phyloP scores from a whole-genome alignment of 768 basidiomycete species.

The Pholiota conissans region DNA sequence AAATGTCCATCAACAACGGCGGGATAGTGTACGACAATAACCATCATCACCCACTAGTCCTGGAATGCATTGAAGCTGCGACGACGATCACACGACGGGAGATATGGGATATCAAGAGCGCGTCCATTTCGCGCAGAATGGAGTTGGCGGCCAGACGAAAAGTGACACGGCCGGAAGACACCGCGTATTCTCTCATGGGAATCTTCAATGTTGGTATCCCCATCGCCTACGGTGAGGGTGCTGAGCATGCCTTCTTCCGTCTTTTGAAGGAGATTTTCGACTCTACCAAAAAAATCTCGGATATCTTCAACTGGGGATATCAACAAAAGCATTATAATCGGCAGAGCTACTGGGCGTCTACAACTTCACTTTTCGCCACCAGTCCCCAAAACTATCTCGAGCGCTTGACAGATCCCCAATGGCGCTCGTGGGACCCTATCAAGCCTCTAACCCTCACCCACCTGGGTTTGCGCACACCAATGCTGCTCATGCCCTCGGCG shows the following conservation, averaged over 20 bases:
- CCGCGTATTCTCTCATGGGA: too few species aligned
- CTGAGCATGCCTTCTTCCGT: too few species aligned
- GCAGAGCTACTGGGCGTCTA: too few species aligned
- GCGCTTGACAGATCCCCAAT: not conserved
- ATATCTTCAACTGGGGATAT: too few species aligned
- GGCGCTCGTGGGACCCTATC: too few species aligned
- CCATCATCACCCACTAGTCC: not conserved
- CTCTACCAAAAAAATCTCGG: too few species aligned
- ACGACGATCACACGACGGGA: not conserved
- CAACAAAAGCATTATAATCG: not conserved
- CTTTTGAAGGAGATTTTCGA: too few species aligned
- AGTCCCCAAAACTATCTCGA: not conserved
- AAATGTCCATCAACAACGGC: too few species aligned
- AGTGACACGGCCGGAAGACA: not conserved
- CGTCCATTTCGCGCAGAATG: not conserved
- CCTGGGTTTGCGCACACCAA: not conserved
- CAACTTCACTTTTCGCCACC: not conserved
- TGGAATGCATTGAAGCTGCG: not conserved
- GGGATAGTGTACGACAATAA: not conserved
- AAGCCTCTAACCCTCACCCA: too few species aligned
- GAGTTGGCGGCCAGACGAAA: not conserved
- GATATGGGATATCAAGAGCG: not conserved
- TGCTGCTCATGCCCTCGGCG: not conserved
- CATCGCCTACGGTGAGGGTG: too few species aligned
- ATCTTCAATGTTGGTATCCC: too few species aligned